Percentiles rank a stretch among this genome's conserved stretches.
Evolutionary conservation across 345 rosid genomes (phyloP).

Genomic region (Aegle marmelos): DNA sequence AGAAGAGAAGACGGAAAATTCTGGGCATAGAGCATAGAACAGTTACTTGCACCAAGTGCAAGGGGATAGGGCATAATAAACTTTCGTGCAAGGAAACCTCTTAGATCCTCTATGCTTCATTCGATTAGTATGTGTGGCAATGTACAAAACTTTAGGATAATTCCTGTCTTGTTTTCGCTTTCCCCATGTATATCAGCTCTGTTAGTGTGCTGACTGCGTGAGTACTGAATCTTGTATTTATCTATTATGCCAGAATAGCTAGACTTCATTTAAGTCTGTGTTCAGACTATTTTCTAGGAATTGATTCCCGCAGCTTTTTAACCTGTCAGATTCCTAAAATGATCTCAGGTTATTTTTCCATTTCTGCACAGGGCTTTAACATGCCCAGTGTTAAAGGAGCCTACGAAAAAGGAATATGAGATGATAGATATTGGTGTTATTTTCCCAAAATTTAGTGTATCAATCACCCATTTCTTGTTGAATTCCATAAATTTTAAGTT

Average conservation of each 20-base stretch:
- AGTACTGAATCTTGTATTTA: background rate
- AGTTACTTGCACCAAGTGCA: conserved; percentile 70
- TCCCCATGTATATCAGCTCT: background rate
- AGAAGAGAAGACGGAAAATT: conserved; percentile 40
- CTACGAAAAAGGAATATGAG: too few relatives aligned
- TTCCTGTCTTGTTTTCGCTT: background rate
- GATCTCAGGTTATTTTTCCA: background rate
- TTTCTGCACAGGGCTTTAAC: too few relatives aligned
- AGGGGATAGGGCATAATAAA: conserved; percentile 82
- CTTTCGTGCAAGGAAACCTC: conserved; percentile 64
- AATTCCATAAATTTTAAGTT: too few relatives aligned
- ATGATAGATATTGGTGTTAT: too few relatives aligned
- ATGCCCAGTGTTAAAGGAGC: too few relatives aligned
- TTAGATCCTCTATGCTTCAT: conserved; percentile 1
- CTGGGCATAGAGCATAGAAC: conserved; percentile 47
- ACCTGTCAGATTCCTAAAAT: background rate
- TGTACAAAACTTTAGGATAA: conserved; percentile 5
- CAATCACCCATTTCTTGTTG: too few relatives aligned
- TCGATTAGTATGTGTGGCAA: background rate
- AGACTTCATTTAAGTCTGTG: background rate
- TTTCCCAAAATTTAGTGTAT: too few relatives aligned
- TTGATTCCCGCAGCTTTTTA: background rate
- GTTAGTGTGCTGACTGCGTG: background rate
- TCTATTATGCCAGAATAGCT: background rate
- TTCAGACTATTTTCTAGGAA: background rate